These are phyloP conservation scores for Cryptococcus sp. DNA, from an alignment of 1,284 basidiomycete genomes.

Conservation along the genomic window DNA sequence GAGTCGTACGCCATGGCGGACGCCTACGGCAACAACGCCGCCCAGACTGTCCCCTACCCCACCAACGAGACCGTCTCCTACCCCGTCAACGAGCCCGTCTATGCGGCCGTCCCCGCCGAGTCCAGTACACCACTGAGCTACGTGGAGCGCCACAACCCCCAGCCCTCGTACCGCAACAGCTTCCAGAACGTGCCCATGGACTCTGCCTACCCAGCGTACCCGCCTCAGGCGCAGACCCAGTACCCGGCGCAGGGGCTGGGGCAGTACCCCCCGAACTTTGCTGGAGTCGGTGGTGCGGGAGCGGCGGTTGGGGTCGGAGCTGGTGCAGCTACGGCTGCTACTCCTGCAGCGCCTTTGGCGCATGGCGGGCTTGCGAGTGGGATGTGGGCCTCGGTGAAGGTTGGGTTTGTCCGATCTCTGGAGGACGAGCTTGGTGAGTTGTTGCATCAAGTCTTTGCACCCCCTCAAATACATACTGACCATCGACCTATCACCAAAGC, in stretches of 20 bases:
- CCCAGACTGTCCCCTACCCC: constrained; percentile 6
- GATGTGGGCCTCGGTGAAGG: constrained; percentile 44
- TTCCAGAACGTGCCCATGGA: no score
- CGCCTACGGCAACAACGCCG: constrained; percentile 10
- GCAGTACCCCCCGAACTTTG: background rate
- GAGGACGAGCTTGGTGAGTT: constrained; percentile 49
- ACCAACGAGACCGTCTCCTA: constrained; percentile 12
- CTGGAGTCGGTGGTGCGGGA: constrained; percentile 14
- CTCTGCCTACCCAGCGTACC: constrained; percentile 12
- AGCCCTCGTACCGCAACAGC: constrained; percentile 10
- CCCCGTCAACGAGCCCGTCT: constrained; percentile 8
- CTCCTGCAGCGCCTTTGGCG: constrained; percentile 6
- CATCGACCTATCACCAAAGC: constrained; percentile 18
- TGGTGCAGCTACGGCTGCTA: constrained; percentile 3
- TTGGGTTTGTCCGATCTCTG: constrained; percentile 46
- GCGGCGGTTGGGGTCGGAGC: constrained; percentile 11
- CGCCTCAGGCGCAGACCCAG: constrained; percentile 6
- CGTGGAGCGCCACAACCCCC: constrained; percentile 15
- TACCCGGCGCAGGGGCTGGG: background rate
- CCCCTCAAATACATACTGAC: constrained; percentile 5
- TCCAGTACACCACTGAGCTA: constrained; percentile 1
- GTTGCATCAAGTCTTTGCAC: background rate
- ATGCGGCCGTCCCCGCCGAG: constrained; percentile 5
- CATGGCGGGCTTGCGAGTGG: constrained; percentile 34
- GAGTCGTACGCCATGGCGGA: constrained; percentile 38